phyloP scores from a whole-genome alignment of 2,329 filamentous ascomycete species.

The Alternaria sp. region DNA sequence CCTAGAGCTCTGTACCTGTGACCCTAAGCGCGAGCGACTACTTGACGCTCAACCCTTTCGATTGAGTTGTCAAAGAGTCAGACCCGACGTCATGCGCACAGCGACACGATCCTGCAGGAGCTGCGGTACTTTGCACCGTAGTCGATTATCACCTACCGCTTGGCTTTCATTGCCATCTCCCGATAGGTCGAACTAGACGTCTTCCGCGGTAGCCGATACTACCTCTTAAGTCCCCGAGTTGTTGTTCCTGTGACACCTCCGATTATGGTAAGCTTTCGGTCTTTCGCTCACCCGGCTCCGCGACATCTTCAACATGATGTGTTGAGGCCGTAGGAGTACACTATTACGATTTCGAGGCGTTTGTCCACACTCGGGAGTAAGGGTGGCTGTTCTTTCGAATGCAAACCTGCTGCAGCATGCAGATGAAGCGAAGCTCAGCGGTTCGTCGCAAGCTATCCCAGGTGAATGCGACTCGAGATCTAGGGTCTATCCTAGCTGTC shows the following conservation, averaged over 20 bases:
- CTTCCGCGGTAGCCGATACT: conserved; percentile 11
- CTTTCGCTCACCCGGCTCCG: conserved; percentile 19
- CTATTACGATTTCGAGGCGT: not conserved
- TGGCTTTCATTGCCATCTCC: conserved; percentile 4
- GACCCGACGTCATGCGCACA: not conserved
- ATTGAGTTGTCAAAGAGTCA: conserved; percentile 1
- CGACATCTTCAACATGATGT: not conserved
- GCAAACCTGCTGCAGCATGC: conserved; percentile 1
- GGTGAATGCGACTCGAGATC: conserved; percentile 8
- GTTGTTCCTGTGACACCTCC: conserved; percentile 16
- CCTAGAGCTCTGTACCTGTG: conserved; percentile 10
- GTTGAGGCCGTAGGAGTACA: not conserved
- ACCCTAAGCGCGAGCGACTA: conserved; percentile 3
- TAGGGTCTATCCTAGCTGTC: not conserved
- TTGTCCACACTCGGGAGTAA: not conserved
- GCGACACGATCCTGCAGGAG: not conserved
- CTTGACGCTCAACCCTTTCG: not conserved
- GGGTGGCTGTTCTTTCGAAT: conserved; percentile 7
- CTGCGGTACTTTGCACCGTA: conserved; percentile 3
- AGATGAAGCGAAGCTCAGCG: not conserved
- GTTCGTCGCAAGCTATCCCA: conserved; percentile 7
- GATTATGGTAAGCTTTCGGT: conserved; percentile 16
- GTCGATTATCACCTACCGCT: conserved; percentile 1
- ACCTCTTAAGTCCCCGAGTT: conserved; percentile 9
- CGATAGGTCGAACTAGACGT: conserved; percentile 3